Percentiles rank a stretch among this genome's conserved stretches.
These are phyloP conservation scores for Castanopsis chinensis DNA, from an alignment of 306 rosid genomes.

Conservation along the genomic window DNA sequence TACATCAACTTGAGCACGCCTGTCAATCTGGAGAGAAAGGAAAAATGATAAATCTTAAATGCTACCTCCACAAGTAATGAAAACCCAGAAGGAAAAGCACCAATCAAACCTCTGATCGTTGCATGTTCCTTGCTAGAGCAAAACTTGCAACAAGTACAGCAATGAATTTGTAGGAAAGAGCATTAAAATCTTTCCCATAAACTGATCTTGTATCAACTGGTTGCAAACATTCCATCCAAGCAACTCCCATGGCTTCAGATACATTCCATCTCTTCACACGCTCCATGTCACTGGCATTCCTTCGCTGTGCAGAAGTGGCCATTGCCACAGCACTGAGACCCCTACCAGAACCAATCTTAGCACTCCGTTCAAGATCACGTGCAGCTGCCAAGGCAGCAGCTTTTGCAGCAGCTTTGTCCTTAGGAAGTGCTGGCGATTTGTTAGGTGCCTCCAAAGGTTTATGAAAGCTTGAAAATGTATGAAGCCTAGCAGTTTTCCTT, in stretches of 20 bases:
- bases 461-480: constrained; percentile 92
- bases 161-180: constrained; percentile 78
- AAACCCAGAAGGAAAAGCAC: constrained; percentile 19
- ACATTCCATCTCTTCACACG: constrained; percentile 88
- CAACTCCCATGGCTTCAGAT: constrained; percentile 98
- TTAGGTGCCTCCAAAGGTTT: constrained; percentile 63
- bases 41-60: constrained; percentile 26
- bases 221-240: constrained; percentile 97
- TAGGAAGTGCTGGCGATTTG: constrained; percentile 67
- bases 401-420: constrained; percentile 91
- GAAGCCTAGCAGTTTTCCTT: constrained; percentile 74
- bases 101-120: constrained; percentile 85
- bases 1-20: constrained; percentile 71
- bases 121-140: constrained; percentile 92
- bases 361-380: constrained; percentile 83
- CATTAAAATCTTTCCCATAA: constrained; percentile 93
- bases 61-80: constrained; percentile 23
- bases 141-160: constrained; percentile 97
- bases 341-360: constrained; percentile 93
- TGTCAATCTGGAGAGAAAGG: constrained; percentile 69
- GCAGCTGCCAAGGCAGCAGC: constrained; percentile 97
- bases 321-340: constrained; percentile 99
- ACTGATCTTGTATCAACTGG: constrained; percentile 95
- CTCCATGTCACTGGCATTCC: constrained; percentile 78
- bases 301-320: constrained; percentile 97